These are phyloP conservation scores for Sclerotinia subarctica DNA, from an alignment of 2,329 filamentous ascomycete species.

Conservation along the genomic window DNA sequence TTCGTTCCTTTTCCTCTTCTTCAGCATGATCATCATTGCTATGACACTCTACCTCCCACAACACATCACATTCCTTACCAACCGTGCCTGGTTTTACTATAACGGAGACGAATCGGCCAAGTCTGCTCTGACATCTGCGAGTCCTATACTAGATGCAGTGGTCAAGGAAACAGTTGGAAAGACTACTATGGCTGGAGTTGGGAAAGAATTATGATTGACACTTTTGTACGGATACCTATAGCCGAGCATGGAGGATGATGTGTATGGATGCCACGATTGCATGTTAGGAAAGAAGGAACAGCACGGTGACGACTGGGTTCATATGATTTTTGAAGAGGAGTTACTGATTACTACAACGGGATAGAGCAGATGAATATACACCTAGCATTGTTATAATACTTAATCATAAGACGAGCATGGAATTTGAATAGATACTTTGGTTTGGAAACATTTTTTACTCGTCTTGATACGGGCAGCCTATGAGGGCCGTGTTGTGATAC, in stretches of 20 bases:
- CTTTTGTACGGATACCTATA: background rate
- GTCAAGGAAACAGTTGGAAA: slow-evolving; percentile 33
- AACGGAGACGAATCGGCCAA: slow-evolving; percentile 66
- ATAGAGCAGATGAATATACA: slow-evolving; percentile 1
- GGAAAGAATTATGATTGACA: slow-evolving; percentile 32
- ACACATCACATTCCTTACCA: slow-evolving; percentile 77
- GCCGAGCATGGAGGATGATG: slow-evolving; percentile 1
- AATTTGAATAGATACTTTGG: slow-evolving; percentile 3
- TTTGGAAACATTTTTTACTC: background rate
- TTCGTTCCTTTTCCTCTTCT: slow-evolving; percentile 85
- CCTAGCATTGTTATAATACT: slow-evolving; percentile 18
- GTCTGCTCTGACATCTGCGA: slow-evolving; percentile 28
- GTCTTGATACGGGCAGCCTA: background rate
- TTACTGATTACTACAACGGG: slow-evolving; percentile 13
- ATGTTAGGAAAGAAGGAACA: background rate
- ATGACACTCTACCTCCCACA: slow-evolving; percentile 90
- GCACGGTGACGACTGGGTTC: background rate
- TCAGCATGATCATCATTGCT: slow-evolving; percentile 81
- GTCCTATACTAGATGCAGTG: slow-evolving; percentile 28
- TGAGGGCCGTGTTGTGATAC: background rate
- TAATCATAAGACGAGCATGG: background rate
- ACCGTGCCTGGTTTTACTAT: slow-evolving; percentile 92
- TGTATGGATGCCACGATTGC: slow-evolving; percentile 14
- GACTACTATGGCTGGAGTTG: slow-evolving; percentile 24
- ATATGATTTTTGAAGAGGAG: slow-evolving; percentile 5